Conservation (phyloP, 2,329 filamentous ascomycete species). For the Cladophialophora carrionii region DNA sequence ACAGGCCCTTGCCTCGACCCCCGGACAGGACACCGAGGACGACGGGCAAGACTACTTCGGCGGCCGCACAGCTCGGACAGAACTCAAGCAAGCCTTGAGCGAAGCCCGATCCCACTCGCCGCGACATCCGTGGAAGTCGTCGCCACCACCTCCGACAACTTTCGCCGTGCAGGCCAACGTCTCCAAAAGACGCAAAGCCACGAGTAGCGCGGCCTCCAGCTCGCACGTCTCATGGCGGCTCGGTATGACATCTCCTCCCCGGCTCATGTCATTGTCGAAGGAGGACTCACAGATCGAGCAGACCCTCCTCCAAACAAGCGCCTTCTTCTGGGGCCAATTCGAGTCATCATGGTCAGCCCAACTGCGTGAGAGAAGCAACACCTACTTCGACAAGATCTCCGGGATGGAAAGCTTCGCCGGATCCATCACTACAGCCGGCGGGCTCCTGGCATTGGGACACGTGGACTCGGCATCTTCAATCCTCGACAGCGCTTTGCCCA, state of each 20-base stretch:
- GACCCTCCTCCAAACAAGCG: slow-evolving; percentile 18
- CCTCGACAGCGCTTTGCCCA: slow-evolving; percentile 10
- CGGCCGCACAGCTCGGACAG: slow-evolving; percentile 6
- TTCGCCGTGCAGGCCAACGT: slow-evolving; percentile 19
- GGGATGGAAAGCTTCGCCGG: slow-evolving; percentile 23
- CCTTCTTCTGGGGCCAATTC: slow-evolving; percentile 19
- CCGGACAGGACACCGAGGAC: slow-evolving; percentile 14
- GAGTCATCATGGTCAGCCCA: slow-evolving; percentile 20
- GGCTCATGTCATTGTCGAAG: slow-evolving; percentile 12
- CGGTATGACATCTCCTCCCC: slow-evolving; percentile 12
- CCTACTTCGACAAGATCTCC: slow-evolving; percentile 12
- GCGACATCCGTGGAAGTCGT: neutral
- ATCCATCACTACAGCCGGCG: slow-evolving; percentile 23
- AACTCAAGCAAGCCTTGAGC: slow-evolving; percentile 19
- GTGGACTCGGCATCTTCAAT: slow-evolving; percentile 25
- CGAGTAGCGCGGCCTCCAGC: neutral
- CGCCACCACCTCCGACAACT: neutral
- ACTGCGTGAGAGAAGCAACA: slow-evolving; percentile 11
- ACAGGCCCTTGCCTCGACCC: slow-evolving; percentile 13
- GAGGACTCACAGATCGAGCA: slow-evolving; percentile 24
- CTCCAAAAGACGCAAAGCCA: slow-evolving; percentile 17
- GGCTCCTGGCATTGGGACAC: slow-evolving; percentile 14
- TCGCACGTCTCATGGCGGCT: slow-evolving; percentile 24
- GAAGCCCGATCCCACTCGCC: slow-evolving; percentile 13
- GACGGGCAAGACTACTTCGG: slow-evolving; percentile 12